Evolutionary conservation across 805 yeast genomes (phyloP).

Genomic region (Nakazawaea wyomingensis): DNA sequence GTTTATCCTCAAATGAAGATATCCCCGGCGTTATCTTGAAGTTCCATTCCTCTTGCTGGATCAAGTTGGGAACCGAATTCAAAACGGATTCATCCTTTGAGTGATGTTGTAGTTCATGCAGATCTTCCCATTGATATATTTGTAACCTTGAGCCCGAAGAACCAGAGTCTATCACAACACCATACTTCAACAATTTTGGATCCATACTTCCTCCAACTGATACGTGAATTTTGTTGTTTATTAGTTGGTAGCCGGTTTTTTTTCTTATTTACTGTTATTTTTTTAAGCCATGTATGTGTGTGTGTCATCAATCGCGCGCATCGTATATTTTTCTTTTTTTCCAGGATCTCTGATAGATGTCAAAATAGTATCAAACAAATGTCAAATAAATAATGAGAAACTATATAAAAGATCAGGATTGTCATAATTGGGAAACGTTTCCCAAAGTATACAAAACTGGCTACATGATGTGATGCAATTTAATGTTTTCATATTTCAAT

Average conservation of each 20-base stretch:
- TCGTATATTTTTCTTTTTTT: no score
- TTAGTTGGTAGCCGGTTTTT: neutral
- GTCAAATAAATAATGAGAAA: no score
- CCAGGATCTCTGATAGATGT: no score
- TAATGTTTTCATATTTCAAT: no score
- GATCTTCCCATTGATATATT: slow-evolving; percentile 74
- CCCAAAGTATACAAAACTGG: no score
- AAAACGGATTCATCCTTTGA: slow-evolving; percentile 29
- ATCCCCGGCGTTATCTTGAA: slow-evolving; percentile 79
- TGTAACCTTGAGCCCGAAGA: slow-evolving; percentile 91
- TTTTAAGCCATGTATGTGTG: no score
- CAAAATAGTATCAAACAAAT: no score
- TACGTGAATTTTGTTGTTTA: neutral
- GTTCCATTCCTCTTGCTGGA: slow-evolving; percentile 64
- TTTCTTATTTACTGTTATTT: neutral
- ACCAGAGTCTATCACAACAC: slow-evolving; percentile 91
- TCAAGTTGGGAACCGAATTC: slow-evolving; percentile 62
- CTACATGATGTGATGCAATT: no score
- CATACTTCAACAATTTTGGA: slow-evolving; percentile 40
- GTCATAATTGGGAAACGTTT: no score
- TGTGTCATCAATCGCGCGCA: no score
- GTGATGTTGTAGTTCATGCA: slow-evolving; percentile 27
- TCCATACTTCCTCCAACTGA: neutral
- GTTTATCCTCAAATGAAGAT: slow-evolving; percentile 55
- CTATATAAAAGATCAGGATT: no score